Percentiles rank a stretch among this genome's conserved stretches.
Evolutionary conservation across 108 stramenopile genomes (phyloP).

Genomic region (Parietichytrium sp.): DNA sequence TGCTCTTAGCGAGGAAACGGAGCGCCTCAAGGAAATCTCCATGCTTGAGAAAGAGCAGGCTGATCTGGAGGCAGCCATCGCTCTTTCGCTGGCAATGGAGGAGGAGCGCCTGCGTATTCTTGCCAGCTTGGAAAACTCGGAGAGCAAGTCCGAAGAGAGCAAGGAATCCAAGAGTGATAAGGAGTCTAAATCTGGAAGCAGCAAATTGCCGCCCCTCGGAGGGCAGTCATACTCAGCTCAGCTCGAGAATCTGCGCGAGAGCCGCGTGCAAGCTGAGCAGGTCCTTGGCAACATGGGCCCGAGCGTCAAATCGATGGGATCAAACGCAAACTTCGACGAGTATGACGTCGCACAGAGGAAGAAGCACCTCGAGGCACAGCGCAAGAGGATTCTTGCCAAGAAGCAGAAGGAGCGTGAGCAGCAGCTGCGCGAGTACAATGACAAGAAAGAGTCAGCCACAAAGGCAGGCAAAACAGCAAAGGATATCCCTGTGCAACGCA

Average conservation of each 20-base stretch:
- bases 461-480: neutral
- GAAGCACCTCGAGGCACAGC: slow-evolving; percentile 37
- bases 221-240: neutral
- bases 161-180: neutral
- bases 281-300: neutral
- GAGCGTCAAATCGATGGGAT: neutral
- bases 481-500: neutral
- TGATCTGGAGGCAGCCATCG: slow-evolving; percentile 37
- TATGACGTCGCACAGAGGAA: neutral
- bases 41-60: slow-evolving; percentile 16
- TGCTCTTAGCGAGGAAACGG: neutral
- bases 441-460: neutral
- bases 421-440: neutral
- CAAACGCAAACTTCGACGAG: neutral
- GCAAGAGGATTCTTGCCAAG: slow-evolving; percentile 24
- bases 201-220: slow-evolving; percentile 26
- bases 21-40: slow-evolving; percentile 32
- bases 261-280: neutral
- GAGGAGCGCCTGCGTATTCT: slow-evolving; percentile 13
- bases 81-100: neutral
- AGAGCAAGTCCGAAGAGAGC: neutral
- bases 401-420: neutral
- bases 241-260: neutral
- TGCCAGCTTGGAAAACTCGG: neutral
- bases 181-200: neutral